Evolutionary conservation across 352 stramenopile genomes (phyloP).

Genomic region (Globisporangium apiculatum): DNA sequence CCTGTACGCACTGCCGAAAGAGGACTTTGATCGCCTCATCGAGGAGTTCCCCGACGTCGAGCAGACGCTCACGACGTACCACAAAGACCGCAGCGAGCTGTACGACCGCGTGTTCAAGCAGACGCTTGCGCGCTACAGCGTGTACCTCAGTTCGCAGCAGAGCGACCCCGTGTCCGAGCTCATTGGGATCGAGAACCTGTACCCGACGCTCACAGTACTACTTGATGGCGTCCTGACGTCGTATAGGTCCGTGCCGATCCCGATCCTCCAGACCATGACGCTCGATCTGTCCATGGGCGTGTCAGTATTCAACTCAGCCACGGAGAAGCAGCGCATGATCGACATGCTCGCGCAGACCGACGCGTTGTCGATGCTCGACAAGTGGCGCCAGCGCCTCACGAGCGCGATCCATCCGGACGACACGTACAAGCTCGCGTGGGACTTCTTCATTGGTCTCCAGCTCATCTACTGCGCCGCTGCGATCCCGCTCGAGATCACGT

Average conservation of each 20-base stretch:
- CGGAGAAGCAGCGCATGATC: constrained; percentile 67
- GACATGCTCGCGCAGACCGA: constrained; percentile 37
- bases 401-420: constrained; percentile 43
- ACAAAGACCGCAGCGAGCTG: constrained; percentile 47
- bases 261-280: constrained; percentile 51
- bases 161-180: constrained; percentile 50
- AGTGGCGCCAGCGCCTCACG: constrained; percentile 20
- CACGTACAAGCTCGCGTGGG: constrained; percentile 43
- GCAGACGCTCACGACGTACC: constrained; percentile 45
- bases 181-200: constrained; percentile 56
- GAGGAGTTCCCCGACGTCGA: constrained; percentile 76
- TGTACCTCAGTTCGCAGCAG: constrained; percentile 49
- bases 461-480: constrained; percentile 49
- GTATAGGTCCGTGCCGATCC: constrained; percentile 54
- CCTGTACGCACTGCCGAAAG: constrained; percentile 69
- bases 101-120: constrained; percentile 70
- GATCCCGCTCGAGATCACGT: constrained; percentile 61
- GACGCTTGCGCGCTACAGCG: constrained; percentile 53
- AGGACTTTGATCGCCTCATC: constrained; percentile 75
- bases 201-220: constrained; percentile 56
- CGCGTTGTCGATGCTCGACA: constrained; percentile 16
- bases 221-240: constrained; percentile 51
- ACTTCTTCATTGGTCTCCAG: constrained; percentile 29
- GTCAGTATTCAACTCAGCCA: constrained; percentile 67
- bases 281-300: constrained; percentile 71